Base-by-base conservation (phyloP, 2,329 filamentous ascomycete genomes). In the Trichoderma hamatum region DNA sequence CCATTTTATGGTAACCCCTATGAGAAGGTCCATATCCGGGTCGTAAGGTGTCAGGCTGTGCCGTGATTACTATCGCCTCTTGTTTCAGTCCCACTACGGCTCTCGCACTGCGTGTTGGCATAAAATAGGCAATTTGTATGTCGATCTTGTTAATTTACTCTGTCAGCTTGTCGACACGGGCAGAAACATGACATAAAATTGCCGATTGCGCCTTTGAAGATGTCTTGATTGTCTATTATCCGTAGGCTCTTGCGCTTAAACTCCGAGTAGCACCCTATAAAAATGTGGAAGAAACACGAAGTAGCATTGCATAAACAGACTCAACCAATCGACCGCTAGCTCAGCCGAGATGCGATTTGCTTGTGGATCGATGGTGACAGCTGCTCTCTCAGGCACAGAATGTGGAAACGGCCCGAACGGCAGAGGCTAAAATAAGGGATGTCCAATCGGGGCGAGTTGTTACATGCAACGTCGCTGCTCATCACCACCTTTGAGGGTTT, bases 331-430 rank as follows among this genome's bases (percentile, higher is more conserved):
- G 6, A 66, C 52, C 34, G 9, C 63, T 36, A 36, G 26, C 7
- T 24, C 19, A 28, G 32, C 26, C 26, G n/a, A 46, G 52, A 65
- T 56, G 62, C 51, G 34, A 65, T 56, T 39, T 64, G 30, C 26
- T 16, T n/a, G 19, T 56, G 54, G 19, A 28, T 30, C 14, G 62
- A 28, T 16, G 16, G 62, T 55, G 51, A 55, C 46, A 46, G 62
- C 28, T 49, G 63, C 52, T 49, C 19, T 16, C 36, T 66, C 52
- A 66, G 52, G 52, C 36, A 49, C 63, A 58, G 36, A 34, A 34
- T 34, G 56, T 46, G 36, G 52, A 66, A 66, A 66, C 63, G 63
- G 63, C 63, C 63, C 63, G 63, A 66, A 56, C 34, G 24, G 19
- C 24, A 28, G 3, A 49, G 39, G 36, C 63, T 49, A 66, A 49